Base-by-base conservation (phyloP, 805 yeast species). In the Hyphopichia homilentoma region DNA sequence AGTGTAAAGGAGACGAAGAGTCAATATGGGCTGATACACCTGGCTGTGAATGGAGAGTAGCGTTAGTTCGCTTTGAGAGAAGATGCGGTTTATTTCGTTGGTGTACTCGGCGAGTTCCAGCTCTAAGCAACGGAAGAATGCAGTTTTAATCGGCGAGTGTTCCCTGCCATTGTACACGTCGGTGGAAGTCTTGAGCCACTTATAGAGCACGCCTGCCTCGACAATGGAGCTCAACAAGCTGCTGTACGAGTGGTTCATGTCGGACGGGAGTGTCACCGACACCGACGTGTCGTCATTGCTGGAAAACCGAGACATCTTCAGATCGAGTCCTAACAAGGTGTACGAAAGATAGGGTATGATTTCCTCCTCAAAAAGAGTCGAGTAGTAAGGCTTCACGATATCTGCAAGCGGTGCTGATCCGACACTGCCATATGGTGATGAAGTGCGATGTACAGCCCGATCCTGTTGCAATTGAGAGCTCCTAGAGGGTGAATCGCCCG, bases 121-220 rank as follows among this genome's bases (percentile, higher is more conserved):
- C 16, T 70, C 70, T 4, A 80, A 52, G 17, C 69, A 68, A 12
- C 80, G 63, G 5, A 71, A 39, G 27, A 81, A 74, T 1, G 95
- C 83, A 23, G 76, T 77, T 38, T 75, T 75, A 11, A 82, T 67
- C 6, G 84, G 80, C 3, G 82, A 73, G 16, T 51, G 40, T 14
- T 49, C 43, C 4, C 44, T 46, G 35, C 37, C 57, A 44, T 41
- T 55, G 11, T 40, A 52, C 26, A 46, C 30, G 23, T 57, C 61
- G 8, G 70, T 41, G 14, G 48, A 44, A 11, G 32, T 35, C 4
- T 52, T 54, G 21, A 86, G 54, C 26, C 62, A 53, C 32, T 70
- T 68, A 55, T 74, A 85, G 3, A 87, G 57, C 21, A 88, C 56
- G 0, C 85, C 90, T 1, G 87, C 82, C 52, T 88, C 96, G 25